Conservation (phyloP, 2,329 filamentous ascomycete species). For the Nigrospora osmanthi region DNA sequence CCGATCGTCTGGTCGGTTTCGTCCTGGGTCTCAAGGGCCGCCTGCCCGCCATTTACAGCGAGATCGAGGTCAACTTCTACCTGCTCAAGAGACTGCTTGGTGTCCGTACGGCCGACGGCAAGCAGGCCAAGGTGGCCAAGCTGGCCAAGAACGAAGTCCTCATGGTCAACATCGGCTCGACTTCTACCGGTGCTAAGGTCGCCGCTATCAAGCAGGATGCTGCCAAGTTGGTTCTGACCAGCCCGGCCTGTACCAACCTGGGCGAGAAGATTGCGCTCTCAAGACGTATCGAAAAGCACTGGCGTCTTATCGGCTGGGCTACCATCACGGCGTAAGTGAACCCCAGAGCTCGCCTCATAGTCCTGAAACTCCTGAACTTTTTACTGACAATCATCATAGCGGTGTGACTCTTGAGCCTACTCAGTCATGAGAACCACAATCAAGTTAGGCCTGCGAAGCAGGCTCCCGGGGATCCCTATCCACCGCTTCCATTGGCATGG, state of each 20-base stretch:
- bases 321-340: conserved; percentile 61
- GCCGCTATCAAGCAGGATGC: conserved; percentile 96
- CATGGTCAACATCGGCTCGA: conserved; percentile 99
- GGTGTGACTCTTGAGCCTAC: conserved; percentile 48
- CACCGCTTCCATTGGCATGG: not conserved
- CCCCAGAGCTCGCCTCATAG: not conserved
- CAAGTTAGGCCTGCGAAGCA: not conserved
- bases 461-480: not conserved
- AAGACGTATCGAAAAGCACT: conserved; percentile 98
- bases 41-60: conserved; percentile 93
- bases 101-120: conserved; percentile 96
- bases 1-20: conserved; percentile 97
- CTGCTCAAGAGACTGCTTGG: conserved; percentile 86
- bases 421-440: conserved; percentile 13
- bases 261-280: conserved; percentile 96
- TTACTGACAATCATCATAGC: conserved; percentile 24
- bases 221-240: conserved; percentile 87
- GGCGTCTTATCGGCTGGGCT: conserved; percentile 90
- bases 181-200: conserved; percentile 95
- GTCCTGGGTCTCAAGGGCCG: conserved; percentile 91
- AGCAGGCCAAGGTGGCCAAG: conserved; percentile 99
- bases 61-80: conserved; percentile 99
- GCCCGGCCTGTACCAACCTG: conserved; percentile 91
- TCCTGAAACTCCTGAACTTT: not conserved
- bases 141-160: conserved; percentile 97